Percentiles rank a stretch among this genome's conserved stretches.
These are phyloP conservation scores for Dioscorea zingiberensis DNA, from an alignment of 106 monocot species.

Conservation along the genomic window DNA sequence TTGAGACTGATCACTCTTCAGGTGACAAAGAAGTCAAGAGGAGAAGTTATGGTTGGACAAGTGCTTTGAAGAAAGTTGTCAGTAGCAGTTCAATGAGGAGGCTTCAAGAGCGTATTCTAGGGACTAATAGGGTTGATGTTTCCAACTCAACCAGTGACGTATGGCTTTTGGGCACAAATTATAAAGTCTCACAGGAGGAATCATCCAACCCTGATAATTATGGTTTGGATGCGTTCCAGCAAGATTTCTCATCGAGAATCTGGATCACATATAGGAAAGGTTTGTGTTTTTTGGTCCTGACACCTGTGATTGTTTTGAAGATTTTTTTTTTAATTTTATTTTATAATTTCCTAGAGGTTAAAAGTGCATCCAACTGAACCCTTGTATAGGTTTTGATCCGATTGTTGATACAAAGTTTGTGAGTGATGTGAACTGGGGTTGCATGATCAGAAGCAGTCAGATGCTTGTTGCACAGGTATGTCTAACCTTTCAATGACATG, in stretches of 20 bases:
- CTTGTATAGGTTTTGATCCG: constrained; percentile 64
- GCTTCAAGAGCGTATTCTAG: constrained; percentile 68
- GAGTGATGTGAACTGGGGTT: constrained; percentile 97
- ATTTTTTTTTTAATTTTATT: no score
- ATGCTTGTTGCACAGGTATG: constrained; percentile 97
- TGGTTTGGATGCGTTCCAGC: constrained; percentile 35
- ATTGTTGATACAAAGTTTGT: constrained; percentile 65
- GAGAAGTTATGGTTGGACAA: constrained; percentile 56
- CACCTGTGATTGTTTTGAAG: neutral
- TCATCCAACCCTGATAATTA: constrained; percentile 21
- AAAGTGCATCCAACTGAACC: no score
- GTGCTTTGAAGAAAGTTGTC: constrained; percentile 52
- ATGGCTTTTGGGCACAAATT: constrained; percentile 86
- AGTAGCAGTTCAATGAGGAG: constrained; percentile 59
- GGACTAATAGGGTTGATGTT: constrained; percentile 42
- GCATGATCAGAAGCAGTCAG: constrained; percentile 99
- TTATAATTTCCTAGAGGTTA: no score
- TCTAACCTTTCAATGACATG: neutral
- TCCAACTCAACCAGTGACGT: constrained; percentile 64
- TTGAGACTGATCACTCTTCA: constrained; percentile 32
- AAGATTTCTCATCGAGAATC: constrained; percentile 94
- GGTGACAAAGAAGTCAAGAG: constrained; percentile 26
- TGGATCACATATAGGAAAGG: constrained; percentile 98
- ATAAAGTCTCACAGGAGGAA: constrained; percentile 51
- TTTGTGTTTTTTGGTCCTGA: constrained; percentile 9